Conservation (phyloP, 1,284 basidiomycete species). For the Coniferiporia sulphurascens region DNA sequence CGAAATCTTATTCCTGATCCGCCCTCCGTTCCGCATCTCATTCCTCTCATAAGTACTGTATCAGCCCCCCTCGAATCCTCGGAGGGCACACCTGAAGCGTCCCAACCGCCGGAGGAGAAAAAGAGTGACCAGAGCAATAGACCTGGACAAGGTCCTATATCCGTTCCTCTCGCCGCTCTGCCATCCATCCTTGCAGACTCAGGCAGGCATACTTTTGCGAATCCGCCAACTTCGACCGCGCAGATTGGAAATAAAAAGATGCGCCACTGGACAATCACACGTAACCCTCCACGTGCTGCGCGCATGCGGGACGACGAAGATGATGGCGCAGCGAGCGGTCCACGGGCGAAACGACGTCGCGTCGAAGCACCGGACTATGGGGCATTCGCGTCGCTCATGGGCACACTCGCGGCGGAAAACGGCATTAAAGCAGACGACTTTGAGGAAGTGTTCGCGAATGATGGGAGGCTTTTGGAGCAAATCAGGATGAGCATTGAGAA, state of each 20-base stretch:
- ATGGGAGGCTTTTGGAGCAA: constrained; percentile 34
- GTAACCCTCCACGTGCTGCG: constrained; percentile 36
- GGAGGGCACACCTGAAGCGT: constrained; percentile 3
- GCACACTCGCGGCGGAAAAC: constrained; percentile 44
- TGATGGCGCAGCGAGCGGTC: constrained; percentile 31
- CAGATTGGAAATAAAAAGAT: constrained; percentile 23
- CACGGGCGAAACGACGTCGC: constrained; percentile 39
- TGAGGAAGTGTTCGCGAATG: constrained; percentile 28
- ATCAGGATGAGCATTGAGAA: constrained; percentile 25
- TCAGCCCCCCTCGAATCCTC: constrained; percentile 18
- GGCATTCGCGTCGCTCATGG: constrained; percentile 47
- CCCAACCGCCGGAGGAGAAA: constrained; percentile 11
- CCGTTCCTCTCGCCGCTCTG: constrained; percentile 3
- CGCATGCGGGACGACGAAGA: constrained; percentile 53
- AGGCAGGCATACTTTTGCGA: constrained; percentile 1
- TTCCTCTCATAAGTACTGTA: constrained; percentile 48
- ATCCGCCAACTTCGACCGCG: background rate
- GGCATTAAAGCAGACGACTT: constrained; percentile 35
- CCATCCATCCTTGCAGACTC: constrained; percentile 9
- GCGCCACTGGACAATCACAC: constrained; percentile 38
- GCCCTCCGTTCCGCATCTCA: constrained; percentile 46
- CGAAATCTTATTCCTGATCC: constrained; percentile 58
- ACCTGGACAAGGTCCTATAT: background rate
- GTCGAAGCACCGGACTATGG: constrained; percentile 59
- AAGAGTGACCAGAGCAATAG: constrained; percentile 14